These are phyloP conservation scores for Gigaspora rosea DNA, from an alignment of 192 early-diverging fungal species.

Conservation along the genomic window DNA sequence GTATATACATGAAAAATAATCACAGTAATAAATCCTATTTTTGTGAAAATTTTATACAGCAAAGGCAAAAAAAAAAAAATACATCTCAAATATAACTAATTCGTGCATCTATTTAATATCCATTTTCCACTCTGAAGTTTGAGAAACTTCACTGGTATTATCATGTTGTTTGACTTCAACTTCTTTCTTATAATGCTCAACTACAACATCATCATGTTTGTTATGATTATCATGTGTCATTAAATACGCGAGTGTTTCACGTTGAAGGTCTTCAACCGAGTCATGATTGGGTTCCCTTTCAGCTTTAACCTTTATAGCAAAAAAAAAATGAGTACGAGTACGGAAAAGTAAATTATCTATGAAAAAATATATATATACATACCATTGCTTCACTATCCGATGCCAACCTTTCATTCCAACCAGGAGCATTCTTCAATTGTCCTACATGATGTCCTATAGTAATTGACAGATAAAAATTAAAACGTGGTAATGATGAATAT, in stretches of 20 bases:
- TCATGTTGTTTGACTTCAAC: not conserved
- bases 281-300: not conserved
- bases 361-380: not conserved
- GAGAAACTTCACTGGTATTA: too few species aligned
- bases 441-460: slow-evolving; percentile 2
- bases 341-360: not conserved
- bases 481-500: not conserved
- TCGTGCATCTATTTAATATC: too few species aligned
- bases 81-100: too few species aligned
- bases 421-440: not conserved
- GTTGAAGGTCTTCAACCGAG: not conserved
- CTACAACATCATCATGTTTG: not conserved
- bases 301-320: not conserved
- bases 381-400: slow-evolving; percentile 32
- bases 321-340: not conserved
- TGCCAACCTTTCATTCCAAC: slow-evolving; percentile 28
- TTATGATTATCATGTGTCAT: not conserved
- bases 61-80: too few species aligned
- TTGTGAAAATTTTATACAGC: too few species aligned
- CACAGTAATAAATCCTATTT: too few species aligned
- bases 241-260: not conserved
- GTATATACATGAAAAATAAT: too few species aligned
- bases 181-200: not conserved
- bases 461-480: not conserved
- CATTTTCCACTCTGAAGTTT: too few species aligned